A percentile compares a stretch with the other conserved stretches of the same genome.
These are phyloP conservation scores for Thozetella sp. DNA, from an alignment of 495 filamentous ascomycete genomes.

Conservation along the genomic window DNA sequence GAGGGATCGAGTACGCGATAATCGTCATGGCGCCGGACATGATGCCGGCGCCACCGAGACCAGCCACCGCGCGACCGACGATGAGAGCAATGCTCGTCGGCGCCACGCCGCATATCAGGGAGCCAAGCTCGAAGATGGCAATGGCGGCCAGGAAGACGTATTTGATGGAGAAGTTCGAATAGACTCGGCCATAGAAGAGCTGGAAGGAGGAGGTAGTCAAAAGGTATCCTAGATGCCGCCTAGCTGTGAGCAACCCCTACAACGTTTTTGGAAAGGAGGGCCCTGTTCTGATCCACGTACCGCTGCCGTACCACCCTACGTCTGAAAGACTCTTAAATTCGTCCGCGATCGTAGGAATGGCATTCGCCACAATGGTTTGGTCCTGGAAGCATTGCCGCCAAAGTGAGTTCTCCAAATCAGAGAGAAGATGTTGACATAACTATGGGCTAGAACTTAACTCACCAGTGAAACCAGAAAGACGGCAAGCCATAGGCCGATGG, in stretches of 20 bases:
- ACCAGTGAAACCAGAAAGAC: too few species aligned
- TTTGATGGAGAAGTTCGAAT: conserved; percentile 36
- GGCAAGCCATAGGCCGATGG: too few species aligned
- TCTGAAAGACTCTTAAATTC: conserved; percentile 40
- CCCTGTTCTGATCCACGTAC: too few species aligned
- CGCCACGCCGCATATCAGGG: conserved; percentile 44
- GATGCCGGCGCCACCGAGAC: conserved; percentile 33
- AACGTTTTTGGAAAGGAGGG: too few species aligned
- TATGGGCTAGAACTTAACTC: too few species aligned
- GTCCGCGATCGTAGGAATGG: conserved; percentile 46
- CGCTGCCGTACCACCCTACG: conserved; percentile 46
- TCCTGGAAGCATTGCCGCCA: conserved; percentile 30
- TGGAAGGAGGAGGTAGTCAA: conserved; percentile 15
- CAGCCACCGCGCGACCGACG: conserved; percentile 48
- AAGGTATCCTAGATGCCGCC: too few species aligned
- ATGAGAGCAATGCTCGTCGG: conserved; percentile 41
- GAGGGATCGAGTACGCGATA: conserved; percentile 25
- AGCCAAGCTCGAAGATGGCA: conserved; percentile 39
- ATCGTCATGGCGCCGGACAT: conserved; percentile 35
- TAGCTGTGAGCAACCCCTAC: too few species aligned
- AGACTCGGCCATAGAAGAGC: conserved; percentile 25
- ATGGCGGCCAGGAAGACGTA: conserved; percentile 29
- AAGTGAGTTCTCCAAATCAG: too few species aligned
- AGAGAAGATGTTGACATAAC: too few species aligned
- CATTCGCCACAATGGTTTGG: conserved; percentile 40